Evolutionary conservation across 169 alveolate genomes (phyloP), one percentile per base, ranked within the genome.

Genomic region (Cyclospora cayetanensis): DNA sequence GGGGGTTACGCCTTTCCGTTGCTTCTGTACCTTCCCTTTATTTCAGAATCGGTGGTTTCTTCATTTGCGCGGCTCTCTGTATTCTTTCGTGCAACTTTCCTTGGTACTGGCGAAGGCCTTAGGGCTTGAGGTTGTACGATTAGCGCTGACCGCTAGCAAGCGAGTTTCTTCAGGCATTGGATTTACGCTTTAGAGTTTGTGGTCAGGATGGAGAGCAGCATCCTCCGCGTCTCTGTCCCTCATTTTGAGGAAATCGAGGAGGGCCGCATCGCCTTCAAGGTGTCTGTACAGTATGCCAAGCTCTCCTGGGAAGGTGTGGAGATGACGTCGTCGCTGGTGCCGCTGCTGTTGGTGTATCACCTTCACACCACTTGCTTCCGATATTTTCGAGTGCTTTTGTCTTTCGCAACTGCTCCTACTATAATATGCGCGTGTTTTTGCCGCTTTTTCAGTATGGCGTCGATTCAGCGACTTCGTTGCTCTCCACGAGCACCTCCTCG

Each of bases 231-330:
- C 20, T 37, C 91, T 7, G 53, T 85, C 18, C 91, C 91, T 39
- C 76, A 41, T 41, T 85, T 66, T 63, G 84, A 85, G 53, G 76
- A 41, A 25, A 65, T 76, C 37, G 83, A 85, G 39, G 79, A 68
- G 18, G 91, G 91, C n/a, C 66, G 84, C 46, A 46, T 65, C 22
- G 84, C 85, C 27, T 85, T 35, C 50, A 43, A 34, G 41, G 41
- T 85, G 5, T 20, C 84, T 25, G 91, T 84, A 12, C 80, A 85
- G 52, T 85, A 85, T 39, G 77, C 84, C 41, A 66, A 46, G 20
- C 84, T 85, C 29, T 65, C 91, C n/a, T 85, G 91, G 91, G 85
- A 85, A 31, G 91, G 91, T 85, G 31, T 31, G 74, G 55, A 4
- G 55, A 2, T 37, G 22, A 20, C 18, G 82, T 4, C 37, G 46